Evolutionary conservation across 2,329 filamentous ascomycete genomes (phyloP).

Genomic region (Trichoderma asperellum): DNA sequence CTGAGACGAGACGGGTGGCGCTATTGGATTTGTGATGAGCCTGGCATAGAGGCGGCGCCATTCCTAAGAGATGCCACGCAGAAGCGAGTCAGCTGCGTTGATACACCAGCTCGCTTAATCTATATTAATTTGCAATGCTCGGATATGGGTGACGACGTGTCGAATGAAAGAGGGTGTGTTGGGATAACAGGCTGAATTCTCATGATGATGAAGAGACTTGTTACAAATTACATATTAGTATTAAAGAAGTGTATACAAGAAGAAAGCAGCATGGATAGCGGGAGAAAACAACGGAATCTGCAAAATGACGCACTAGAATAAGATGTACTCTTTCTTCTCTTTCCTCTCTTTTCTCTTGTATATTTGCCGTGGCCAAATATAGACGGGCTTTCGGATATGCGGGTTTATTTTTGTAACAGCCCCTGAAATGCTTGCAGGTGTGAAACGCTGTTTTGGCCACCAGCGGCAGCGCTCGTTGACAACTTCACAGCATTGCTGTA

Average conservation of each 20-base stretch:
- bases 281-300: background rate
- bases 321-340: background rate
- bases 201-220: background rate
- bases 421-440: constrained; percentile 13
- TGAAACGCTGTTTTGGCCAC: constrained; percentile 22
- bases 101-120: constrained; percentile 5
- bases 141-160: background rate
- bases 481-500: background rate
- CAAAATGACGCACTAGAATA: background rate
- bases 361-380: background rate
- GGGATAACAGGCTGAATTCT: constrained; percentile 19
- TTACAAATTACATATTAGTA: background rate
- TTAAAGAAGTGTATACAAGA: background rate
- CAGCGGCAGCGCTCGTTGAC: constrained; percentile 10
- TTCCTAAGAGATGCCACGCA: background rate
- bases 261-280: background rate
- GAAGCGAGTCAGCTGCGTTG: background rate
- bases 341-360: background rate
- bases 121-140: background rate
- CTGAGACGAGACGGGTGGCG: background rate
- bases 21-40: constrained; percentile 20
- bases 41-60: background rate
- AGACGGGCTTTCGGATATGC: background rate
- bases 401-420: constrained; percentile 13
- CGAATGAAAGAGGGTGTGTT: constrained; percentile 16